Percentiles rank a stretch among this genome's conserved stretches.
phyloP scores from a whole-genome alignment of 768 basidiomycete genomes.

The Panus rudis region DNA sequence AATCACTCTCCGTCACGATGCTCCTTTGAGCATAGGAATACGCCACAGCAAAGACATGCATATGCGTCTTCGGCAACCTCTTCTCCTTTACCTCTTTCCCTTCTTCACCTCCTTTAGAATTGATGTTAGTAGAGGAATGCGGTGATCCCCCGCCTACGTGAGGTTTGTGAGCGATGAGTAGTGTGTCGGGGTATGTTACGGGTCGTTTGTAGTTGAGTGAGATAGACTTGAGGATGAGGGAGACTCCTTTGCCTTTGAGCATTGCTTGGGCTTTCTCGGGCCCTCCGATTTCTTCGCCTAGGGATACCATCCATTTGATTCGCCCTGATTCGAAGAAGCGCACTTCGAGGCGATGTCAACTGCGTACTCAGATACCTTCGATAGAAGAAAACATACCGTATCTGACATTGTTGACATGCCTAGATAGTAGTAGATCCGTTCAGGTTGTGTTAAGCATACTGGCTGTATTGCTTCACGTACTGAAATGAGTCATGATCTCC shows the following conservation, averaged over 20 bases:
- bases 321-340: slow-evolving; percentile 70
- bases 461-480: slow-evolving; percentile 33
- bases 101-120: too few relatives aligned
- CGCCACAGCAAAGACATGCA: slow-evolving; percentile 45
- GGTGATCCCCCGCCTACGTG: slow-evolving; percentile 13
- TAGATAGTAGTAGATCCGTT: slow-evolving; percentile 20
- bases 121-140: too few relatives aligned
- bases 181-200: slow-evolving; percentile 70
- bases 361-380: neutral
- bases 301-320: slow-evolving; percentile 55
- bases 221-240: slow-evolving; percentile 68
- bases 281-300: slow-evolving; percentile 58
- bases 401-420: slow-evolving; percentile 74
- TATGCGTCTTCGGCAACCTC: slow-evolving; percentile 29
- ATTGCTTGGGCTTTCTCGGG: slow-evolving; percentile 46
- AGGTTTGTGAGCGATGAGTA: slow-evolving; percentile 59
- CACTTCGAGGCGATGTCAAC: slow-evolving; percentile 29
- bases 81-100: slow-evolving; percentile 21
- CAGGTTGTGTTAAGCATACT: neutral
- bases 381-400: slow-evolving; percentile 42
- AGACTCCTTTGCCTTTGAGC: slow-evolving; percentile 58
- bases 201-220: slow-evolving; percentile 62
- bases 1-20: slow-evolving; percentile 59
- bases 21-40: slow-evolving; percentile 59
- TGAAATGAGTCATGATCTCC: slow-evolving; percentile 76